A percentile compares a stretch with the other conserved stretches of the same genome.
Conservation (phyloP, 352 stramenopile species). For the Phytophthora podocarpi region DNA sequence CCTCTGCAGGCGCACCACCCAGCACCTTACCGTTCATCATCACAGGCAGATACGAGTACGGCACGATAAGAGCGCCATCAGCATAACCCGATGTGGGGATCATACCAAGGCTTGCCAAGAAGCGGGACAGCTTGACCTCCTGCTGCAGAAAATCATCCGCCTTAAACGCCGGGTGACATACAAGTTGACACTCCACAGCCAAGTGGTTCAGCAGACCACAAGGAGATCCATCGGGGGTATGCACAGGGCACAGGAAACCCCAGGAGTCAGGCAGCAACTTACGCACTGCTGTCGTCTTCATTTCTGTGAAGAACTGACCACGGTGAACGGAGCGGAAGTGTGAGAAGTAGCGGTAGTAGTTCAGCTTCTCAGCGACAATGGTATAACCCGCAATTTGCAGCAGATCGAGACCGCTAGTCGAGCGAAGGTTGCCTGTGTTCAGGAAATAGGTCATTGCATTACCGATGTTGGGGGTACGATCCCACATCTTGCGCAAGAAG, state of each 20-base stretch:
- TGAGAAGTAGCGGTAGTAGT: conserved; percentile 99
- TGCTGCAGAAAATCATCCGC: conserved; percentile 74
- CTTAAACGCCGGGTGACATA: conserved; percentile 79
- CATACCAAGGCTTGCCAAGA: conserved; percentile 83
- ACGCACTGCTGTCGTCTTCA: conserved; percentile 99
- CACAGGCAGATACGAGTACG: conserved; percentile 94
- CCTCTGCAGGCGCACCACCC: conserved; percentile 84
- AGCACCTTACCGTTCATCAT: conserved; percentile 97
- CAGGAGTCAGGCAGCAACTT: conserved; percentile 99
- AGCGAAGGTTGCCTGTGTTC: conserved; percentile 98
- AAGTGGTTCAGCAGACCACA: conserved; percentile 99
- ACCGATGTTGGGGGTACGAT: conserved; percentile 90
- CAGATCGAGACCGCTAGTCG: conserved; percentile 96
- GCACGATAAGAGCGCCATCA: conserved; percentile 84
- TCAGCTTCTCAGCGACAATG: conserved; percentile 99
- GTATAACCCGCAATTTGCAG: conserved; percentile 98
- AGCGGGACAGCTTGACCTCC: conserved; percentile 79
- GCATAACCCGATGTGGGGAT: conserved; percentile 79
- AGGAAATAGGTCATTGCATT: conserved; percentile 98
- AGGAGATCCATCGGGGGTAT: conserved; percentile 99
- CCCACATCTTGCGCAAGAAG: conserved; percentile 95
- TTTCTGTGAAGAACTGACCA: conserved; percentile 99
- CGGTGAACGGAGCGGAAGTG: conserved; percentile 99
- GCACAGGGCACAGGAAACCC: conserved; percentile 99
- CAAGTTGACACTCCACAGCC: conserved; percentile 91